These are phyloP conservation scores for Wallacemonas sp. DNA, from an alignment of 208 protist species.

Conservation along the genomic window DNA sequence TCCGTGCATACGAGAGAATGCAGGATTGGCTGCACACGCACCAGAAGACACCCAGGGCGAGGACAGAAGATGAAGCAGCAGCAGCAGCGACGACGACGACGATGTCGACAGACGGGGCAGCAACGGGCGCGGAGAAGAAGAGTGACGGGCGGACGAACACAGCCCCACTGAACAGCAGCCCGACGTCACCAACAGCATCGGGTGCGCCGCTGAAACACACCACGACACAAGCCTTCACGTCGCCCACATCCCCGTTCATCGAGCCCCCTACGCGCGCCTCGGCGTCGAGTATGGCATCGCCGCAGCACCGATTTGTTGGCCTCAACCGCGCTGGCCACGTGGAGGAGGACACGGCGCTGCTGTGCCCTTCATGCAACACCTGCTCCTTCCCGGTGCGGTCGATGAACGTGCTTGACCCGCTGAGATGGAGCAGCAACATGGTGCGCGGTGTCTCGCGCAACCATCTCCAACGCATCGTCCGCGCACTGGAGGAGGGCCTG, in stretches of 20 bases:
- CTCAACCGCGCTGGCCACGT: conserved; percentile 37
- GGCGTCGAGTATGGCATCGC: not conserved
- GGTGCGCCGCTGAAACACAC: not conserved
- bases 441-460: conserved; percentile 83
- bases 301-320: conserved; percentile 4
- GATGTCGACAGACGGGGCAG: not conserved
- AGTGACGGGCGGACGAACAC: not conserved
- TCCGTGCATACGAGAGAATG: conserved; percentile 19
- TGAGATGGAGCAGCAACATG: conserved; percentile 91
- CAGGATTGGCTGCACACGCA: conserved; percentile 5
- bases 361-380: conserved; percentile 67
- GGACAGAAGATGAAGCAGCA: not conserved
- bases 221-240: not conserved
- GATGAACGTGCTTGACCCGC: conserved; percentile 93
- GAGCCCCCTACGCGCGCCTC: not conserved
- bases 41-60: not conserved
- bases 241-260: not conserved
- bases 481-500: conserved; percentile 70
- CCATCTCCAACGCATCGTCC: conserved; percentile 76
- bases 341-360: conserved; percentile 36
- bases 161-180: not conserved
- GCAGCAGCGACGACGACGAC: not conserved
- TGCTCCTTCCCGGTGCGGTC: conserved; percentile 73
- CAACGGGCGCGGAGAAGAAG: too few species aligned
- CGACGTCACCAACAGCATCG: not conserved